phyloP scores from a whole-genome alignment of 352 stramenopile genomes.

The Globisporangium polare region DNA sequence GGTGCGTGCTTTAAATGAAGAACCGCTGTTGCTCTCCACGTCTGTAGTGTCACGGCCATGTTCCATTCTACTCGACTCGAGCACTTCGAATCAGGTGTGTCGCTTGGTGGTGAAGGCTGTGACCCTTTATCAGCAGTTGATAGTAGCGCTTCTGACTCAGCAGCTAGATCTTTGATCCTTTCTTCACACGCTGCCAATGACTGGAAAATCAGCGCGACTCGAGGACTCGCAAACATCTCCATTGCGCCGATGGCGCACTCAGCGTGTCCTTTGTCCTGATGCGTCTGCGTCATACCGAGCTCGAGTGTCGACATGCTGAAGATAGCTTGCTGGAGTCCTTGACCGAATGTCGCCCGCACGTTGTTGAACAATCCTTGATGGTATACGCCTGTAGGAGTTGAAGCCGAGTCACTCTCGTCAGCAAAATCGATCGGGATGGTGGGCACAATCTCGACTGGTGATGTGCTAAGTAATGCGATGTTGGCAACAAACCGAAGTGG shows the following conservation, averaged over 20 bases:
- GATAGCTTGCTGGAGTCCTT: conserved; percentile 11
- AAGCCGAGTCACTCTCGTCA: background rate
- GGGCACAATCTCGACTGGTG: background rate
- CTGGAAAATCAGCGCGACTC: conserved; percentile 9
- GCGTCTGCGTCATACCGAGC: conserved; percentile 6
- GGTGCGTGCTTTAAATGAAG: background rate
- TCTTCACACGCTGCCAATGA: conserved; percentile 6
- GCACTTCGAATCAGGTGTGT: background rate
- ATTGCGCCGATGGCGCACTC: background rate
- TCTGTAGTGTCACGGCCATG: background rate
- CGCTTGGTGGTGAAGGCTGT: background rate
- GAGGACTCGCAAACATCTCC: conserved; percentile 6
- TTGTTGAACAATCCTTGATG: background rate
- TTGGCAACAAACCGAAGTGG: conserved; percentile 2
- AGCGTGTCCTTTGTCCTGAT: background rate
- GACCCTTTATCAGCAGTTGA: background rate
- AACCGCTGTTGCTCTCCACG: conserved; percentile 9
- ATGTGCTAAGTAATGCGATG: background rate
- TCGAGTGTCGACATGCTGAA: conserved; percentile 2
- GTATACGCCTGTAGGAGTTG: background rate
- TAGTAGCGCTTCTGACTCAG: background rate
- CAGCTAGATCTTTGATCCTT: background rate
- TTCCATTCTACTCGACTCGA: conserved; percentile 5
- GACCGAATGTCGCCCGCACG: background rate
- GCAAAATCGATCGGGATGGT: background rate